These are phyloP conservation scores for Diplodia sapinea DNA, from an alignment of 2,329 filamentous ascomycete genomes.

Conservation along the genomic window DNA sequence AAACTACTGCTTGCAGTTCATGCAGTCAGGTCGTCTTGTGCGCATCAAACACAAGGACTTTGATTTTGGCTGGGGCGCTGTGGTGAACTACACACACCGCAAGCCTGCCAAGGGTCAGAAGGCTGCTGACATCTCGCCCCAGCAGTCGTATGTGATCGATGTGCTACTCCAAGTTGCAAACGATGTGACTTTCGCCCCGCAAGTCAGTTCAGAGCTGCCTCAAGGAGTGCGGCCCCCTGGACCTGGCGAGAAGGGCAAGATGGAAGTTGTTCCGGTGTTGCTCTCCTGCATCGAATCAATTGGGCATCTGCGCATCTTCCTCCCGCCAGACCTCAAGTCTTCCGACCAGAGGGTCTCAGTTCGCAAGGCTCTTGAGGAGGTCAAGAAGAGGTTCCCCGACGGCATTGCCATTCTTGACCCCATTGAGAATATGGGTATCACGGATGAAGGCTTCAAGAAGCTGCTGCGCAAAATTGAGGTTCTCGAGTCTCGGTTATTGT, in stretches of 20 bases:
- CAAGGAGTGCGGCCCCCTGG: conserved; percentile 65
- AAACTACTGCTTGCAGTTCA: conserved; percentile 79
- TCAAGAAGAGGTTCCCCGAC: conserved; percentile 87
- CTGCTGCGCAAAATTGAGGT: conserved; percentile 94
- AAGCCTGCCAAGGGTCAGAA: conserved; percentile 69
- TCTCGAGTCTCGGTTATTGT: conserved; percentile 84
- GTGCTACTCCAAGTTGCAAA: conserved; percentile 73
- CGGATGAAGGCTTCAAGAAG: conserved; percentile 90
- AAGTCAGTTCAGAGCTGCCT: conserved; percentile 70
- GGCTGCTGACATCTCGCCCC: conserved; percentile 70
- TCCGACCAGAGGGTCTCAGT: conserved; percentile 71
- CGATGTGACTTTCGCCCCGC: conserved; percentile 58
- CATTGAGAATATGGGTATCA: conserved; percentile 94
- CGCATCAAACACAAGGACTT: conserved; percentile 78
- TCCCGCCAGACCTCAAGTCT: conserved; percentile 76
- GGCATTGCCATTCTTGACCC: conserved; percentile 89
- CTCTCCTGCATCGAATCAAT: conserved; percentile 85
- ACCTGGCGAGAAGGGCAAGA: conserved; percentile 69
- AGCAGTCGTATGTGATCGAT: conserved; percentile 82
- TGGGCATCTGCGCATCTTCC: conserved; percentile 80
- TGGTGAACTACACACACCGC: conserved; percentile 74
- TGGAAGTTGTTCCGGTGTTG: conserved; percentile 85
- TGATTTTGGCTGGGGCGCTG: conserved; percentile 94
- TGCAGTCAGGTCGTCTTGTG: conserved; percentile 86
- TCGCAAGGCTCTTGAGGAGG: conserved; percentile 73